Base-by-base conservation (phyloP, 495 filamentous ascomycete genomes). In the Xylaria acuta region DNA sequence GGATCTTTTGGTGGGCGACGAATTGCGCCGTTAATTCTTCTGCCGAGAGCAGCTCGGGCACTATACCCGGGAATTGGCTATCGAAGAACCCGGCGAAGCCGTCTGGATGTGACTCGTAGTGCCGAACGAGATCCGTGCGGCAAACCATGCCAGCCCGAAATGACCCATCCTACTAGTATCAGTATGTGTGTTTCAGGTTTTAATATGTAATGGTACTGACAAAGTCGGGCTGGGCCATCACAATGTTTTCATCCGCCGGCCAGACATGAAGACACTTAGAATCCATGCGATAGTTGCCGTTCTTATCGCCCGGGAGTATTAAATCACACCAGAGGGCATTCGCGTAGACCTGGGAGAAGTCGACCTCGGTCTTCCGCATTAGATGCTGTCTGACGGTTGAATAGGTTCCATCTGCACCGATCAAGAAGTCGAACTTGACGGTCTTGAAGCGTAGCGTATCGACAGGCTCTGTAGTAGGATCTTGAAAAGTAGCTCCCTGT, bases 301-400 rank as follows among this genome's bases (percentile, higher is more conserved):
- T 6, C 18, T 64, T 14, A 27, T 47, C 62, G 18, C n/a, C 38
- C 0, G 86, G 83, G 53, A 95, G 92, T 11, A 85, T 88, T 79
- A 94, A 94, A 71, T 95, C 93, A 79, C 92, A 94, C 93, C 93
- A 95, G 5, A 94, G 83, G 0, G 92, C 92, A 75, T 93, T 91
- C 77, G 95, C 93, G 76, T 95, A 95, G 74, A 91, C 88, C 76
- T 95, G 93, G 54, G 92, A 86, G 75, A 94, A 95, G 74, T 90
- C 84, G 79, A 95, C 89, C 0, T 90, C 87, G 18, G 86, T 84
- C 73, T 84, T 92, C 75, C 93, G 94, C 91, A 95, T 94, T 82
- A 95, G 84, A 75, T 94, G 90, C 80, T 89, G 92, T 40, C 93
- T 84, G 0, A 89, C 85, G 38, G 91, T 86, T 4, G 92, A 94